Evolutionary conservation across 1,284 basidiomycete genomes (phyloP).

Genomic region (Cryptococcus sp.): DNA sequence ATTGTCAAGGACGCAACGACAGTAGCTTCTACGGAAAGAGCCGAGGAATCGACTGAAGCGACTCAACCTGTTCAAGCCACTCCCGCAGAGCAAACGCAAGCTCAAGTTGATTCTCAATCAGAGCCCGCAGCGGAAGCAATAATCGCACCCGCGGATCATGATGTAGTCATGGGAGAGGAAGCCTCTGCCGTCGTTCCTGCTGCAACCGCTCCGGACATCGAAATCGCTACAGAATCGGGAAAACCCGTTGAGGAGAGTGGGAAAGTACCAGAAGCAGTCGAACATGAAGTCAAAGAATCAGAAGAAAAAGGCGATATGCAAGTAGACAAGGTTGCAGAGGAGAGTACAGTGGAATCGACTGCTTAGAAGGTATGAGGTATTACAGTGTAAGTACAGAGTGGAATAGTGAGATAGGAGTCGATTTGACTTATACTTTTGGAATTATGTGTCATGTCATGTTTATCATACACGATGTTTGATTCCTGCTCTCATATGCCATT

Average conservation of each 20-base stretch:
- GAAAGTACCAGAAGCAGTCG: not conserved
- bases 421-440: no score
- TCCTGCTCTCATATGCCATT: no score
- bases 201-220: not conserved
- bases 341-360: no score
- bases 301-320: not conserved
- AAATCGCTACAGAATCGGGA: not conserved
- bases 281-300: not conserved
- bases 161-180: conserved; percentile 1
- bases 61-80: not conserved
- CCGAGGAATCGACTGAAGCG: not conserved
- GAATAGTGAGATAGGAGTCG: no score
- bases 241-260: not conserved
- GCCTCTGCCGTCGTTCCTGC: not conserved
- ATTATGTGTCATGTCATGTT: no score
- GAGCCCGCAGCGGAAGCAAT: not conserved
- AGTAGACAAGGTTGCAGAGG: no score
- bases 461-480: no score
- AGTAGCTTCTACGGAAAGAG: not conserved
- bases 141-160: not conserved
- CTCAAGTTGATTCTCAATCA: not conserved
- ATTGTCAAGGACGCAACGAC: not conserved
- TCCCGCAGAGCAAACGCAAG: not conserved
- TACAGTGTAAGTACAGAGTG: no score
- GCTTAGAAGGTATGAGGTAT: no score